These are phyloP conservation scores for Suhomyces faveliae DNA, from an alignment of 805 yeast genomes.

Conservation along the genomic window DNA sequence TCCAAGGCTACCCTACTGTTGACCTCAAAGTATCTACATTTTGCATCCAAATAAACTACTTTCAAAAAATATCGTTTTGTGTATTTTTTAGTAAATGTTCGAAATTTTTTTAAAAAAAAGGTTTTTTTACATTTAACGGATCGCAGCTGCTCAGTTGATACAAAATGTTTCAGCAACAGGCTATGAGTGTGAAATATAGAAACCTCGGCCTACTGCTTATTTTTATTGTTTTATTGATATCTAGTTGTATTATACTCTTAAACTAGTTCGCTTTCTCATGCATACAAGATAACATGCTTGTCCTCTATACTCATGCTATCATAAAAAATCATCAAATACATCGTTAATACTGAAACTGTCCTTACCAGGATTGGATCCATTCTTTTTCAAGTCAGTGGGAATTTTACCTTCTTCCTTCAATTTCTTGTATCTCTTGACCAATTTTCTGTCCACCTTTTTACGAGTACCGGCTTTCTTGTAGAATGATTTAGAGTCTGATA, in stretches of 20 bases:
- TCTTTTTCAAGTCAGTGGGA: slow-evolving; percentile 12
- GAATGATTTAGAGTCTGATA: slow-evolving; percentile 25
- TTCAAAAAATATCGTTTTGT: neutral
- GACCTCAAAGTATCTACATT: no score
- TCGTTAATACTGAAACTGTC: slow-evolving; percentile 3
- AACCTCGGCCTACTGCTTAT: no score
- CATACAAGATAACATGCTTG: neutral
- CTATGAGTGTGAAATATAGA: no score
- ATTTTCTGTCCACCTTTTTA: slow-evolving; percentile 34
- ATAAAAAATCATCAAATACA: slow-evolving; percentile 3
- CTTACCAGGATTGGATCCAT: neutral
- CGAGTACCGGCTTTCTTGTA: slow-evolving; percentile 28
- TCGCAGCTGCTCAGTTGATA: no score
- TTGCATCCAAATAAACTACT: no score
- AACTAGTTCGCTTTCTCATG: neutral
- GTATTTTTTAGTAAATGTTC: neutral
- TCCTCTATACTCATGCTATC: slow-evolving; percentile 2
- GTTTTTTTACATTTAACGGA: no score
- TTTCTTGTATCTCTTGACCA: slow-evolving; percentile 31
- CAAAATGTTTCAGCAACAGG: no score
- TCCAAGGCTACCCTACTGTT: no score
- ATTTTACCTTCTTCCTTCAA: slow-evolving; percentile 29
- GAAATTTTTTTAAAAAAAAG: neutral
- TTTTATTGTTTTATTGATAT: neutral
- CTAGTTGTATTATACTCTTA: neutral